These are phyloP conservation scores for Lupinus albus DNA, from an alignment of 306 rosid species.

Conservation along the genomic window DNA sequence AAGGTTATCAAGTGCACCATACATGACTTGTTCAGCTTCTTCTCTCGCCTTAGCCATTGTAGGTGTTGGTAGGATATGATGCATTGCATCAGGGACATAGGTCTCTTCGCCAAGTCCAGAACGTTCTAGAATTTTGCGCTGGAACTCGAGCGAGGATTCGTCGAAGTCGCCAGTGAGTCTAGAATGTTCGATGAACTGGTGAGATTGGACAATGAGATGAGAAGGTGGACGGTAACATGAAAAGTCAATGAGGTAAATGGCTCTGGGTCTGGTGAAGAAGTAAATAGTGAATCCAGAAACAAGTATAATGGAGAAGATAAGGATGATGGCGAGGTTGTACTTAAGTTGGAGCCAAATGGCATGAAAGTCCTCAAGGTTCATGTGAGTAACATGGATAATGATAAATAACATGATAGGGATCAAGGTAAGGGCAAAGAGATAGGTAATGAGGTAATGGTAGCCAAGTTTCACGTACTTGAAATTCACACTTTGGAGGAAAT, in stretches of 20 bases:
- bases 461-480: constrained; percentile 62
- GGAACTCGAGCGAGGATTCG: constrained; percentile 57
- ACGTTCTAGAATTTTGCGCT: constrained; percentile 61
- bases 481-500: constrained; percentile 61
- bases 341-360: constrained; percentile 63
- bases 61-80: constrained; percentile 51
- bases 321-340: constrained; percentile 50
- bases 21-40: constrained; percentile 65
- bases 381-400: constrained; percentile 50
- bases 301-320: constrained; percentile 39
- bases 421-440: constrained; percentile 51
- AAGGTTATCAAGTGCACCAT: constrained; percentile 60
- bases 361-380: constrained; percentile 52
- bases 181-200: constrained; percentile 53
- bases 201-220: constrained; percentile 33
- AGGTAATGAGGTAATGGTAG: constrained; percentile 56
- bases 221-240: constrained; percentile 55
- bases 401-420: constrained; percentile 53
- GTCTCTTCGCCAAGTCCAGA: constrained; percentile 71
- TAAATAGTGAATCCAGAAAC: constrained; percentile 57
- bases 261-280: constrained; percentile 59
- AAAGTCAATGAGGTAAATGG: constrained; percentile 62
- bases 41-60: constrained; percentile 62
- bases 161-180: constrained; percentile 53
- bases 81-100: constrained; percentile 59